Conservation (phyloP, 352 stramenopile genomes). For the Sclerospora graminicola region DNA sequence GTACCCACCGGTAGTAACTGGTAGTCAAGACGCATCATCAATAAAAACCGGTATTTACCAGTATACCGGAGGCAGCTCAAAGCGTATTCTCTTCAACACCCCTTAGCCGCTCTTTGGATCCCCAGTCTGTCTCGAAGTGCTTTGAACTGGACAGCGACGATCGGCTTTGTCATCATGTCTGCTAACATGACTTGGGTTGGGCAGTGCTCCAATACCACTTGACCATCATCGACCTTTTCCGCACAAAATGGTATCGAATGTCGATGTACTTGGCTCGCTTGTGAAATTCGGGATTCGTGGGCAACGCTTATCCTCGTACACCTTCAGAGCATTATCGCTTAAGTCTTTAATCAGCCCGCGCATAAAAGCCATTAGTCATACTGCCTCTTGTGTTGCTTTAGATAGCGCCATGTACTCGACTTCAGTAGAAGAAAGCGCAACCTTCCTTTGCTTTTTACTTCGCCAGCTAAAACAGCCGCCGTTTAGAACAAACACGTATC, state of each 20-base stretch:
- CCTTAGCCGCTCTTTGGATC: neutral
- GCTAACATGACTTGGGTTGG: neutral
- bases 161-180: neutral
- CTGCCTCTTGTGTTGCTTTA: neutral
- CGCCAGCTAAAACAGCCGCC: neutral
- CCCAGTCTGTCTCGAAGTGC: neutral
- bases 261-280: neutral
- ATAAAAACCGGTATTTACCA: no score
- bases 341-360: neutral
- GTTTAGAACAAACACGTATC: neutral
- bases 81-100: no score
- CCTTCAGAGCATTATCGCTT: neutral
- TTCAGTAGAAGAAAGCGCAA: no score
- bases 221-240: neutral
- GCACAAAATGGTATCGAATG: neutral
- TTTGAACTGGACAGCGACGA: neutral
- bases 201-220: neutral
- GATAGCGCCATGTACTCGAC: neutral
- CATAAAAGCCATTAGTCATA: neutral
- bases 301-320: neutral
- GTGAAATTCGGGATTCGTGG: neutral
- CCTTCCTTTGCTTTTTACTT: neutral
- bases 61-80: no score
- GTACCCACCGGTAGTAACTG: no score
- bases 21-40: no score